These are phyloP conservation scores for Aechmea fasciata DNA, from an alignment of 176 grass and related monocot genomes.

Conservation along the genomic window DNA sequence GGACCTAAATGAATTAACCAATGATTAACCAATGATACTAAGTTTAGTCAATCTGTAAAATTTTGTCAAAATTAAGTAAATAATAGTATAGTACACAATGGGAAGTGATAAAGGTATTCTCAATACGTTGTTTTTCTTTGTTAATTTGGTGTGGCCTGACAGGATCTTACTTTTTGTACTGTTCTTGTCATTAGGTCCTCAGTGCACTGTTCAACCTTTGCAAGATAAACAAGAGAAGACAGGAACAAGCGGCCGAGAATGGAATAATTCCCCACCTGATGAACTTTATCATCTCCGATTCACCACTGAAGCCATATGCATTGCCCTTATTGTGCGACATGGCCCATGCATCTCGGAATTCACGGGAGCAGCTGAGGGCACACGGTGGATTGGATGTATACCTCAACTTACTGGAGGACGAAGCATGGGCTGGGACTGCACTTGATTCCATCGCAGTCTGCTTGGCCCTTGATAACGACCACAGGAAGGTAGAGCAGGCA, in stretches of 20 bases:
- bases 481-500: constrained; percentile 82
- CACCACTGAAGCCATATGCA: constrained; percentile 84
- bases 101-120: too few species aligned
- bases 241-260: constrained; percentile 98
- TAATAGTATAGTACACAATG: too few species aligned
- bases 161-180: constrained; percentile 16
- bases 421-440: constrained; percentile 74
- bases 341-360: constrained; percentile 96
- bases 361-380: constrained; percentile 83
- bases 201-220: constrained; percentile 95
- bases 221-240: constrained; percentile 97
- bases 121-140: background rate
- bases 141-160: constrained; percentile 4
- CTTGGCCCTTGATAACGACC: constrained; percentile 90
- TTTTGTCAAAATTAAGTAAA: too few species aligned
- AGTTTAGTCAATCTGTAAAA: too few species aligned
- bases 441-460: constrained; percentile 96
- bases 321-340: constrained; percentile 93
- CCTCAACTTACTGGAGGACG: constrained; percentile 80
- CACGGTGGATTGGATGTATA: constrained; percentile 94
- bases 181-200: constrained; percentile 44
- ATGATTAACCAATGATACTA: too few species aligned
- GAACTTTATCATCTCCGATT: constrained; percentile 96
- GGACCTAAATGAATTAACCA: too few species aligned
- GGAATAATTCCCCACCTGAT: constrained; percentile 99